Conservation (phyloP, 331 rosid genomes). For the Cydonia oblonga region DNA sequence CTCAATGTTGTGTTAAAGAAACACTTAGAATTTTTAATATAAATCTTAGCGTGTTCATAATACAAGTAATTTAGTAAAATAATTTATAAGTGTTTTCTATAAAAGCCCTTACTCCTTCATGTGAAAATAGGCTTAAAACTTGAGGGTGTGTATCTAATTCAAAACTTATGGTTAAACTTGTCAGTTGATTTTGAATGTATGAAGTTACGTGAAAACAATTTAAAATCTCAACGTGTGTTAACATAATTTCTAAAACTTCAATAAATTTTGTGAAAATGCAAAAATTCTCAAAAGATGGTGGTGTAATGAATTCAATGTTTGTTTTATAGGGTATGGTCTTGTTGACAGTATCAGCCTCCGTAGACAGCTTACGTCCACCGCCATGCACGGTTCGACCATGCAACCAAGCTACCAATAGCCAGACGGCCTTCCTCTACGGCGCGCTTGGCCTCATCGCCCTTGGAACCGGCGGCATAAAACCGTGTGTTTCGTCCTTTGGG, state of each 20-base stretch:
- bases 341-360: conserved; percentile 41
- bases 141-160: too few species aligned
- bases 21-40: too few species aligned
- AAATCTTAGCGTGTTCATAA: too few species aligned
- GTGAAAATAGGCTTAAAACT: too few species aligned
- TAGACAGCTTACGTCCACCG: conserved; percentile 32
- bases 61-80: too few species aligned
- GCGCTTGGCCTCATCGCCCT: conserved; percentile 48
- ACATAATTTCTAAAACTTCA: neutral
- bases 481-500: conserved; percentile 57
- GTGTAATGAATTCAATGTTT: neutral
- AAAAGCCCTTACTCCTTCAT: too few species aligned
- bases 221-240: neutral
- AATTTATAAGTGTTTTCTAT: too few species aligned
- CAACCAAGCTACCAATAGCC: conserved; percentile 27
- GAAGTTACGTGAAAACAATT: neutral
- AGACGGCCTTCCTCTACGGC: conserved; percentile 28
- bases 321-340: conserved; percentile 35
- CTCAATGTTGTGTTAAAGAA: too few species aligned
- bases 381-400: conserved; percentile 27
- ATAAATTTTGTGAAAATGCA: neutral
- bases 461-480: conserved; percentile 59
- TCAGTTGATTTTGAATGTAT: too few species aligned
- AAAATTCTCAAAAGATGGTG: neutral
- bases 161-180: neutral